These are phyloP conservation scores for Naegleria fowleri DNA, from an alignment of 208 protist species.

Conservation along the genomic window DNA sequence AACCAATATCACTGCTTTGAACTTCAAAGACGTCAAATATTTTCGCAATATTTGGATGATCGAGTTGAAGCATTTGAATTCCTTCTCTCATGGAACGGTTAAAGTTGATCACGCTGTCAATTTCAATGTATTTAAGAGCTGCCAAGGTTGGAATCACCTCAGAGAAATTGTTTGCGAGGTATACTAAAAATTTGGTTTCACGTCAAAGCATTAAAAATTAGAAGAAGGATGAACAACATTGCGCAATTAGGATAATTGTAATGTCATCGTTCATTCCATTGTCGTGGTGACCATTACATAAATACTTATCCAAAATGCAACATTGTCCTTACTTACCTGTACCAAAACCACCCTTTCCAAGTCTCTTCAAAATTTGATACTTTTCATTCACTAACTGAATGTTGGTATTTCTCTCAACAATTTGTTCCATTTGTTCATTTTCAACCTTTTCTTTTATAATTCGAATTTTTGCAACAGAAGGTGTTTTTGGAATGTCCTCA, in stretches of 20 bases:
- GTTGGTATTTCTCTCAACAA: neutral
- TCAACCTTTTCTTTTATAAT: neutral
- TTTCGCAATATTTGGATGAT: neutral
- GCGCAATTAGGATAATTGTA: too few relatives aligned
- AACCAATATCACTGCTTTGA: neutral
- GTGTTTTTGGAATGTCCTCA: neutral
- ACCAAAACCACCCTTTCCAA: neutral
- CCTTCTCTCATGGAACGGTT: neutral
- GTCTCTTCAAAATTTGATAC: neutral
- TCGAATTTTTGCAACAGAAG: neutral
- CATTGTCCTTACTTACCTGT: neutral
- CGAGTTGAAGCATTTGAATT: neutral
- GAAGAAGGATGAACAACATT: too few relatives aligned
- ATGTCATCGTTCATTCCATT: too few relatives aligned
- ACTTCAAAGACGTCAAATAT: neutral
- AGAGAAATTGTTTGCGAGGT: neutral
- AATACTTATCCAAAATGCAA: too few relatives aligned
- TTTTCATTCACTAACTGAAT: neutral
- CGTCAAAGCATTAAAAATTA: too few relatives aligned
- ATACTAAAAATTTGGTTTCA: neutral
- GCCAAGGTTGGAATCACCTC: neutral
- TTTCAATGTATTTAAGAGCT: neutral
- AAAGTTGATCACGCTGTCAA: neutral
- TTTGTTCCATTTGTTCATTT: neutral
- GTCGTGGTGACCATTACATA: too few relatives aligned